Base-by-base conservation (phyloP, 2,329 filamentous ascomycete genomes). In the Colletotrichum karsti region DNA sequence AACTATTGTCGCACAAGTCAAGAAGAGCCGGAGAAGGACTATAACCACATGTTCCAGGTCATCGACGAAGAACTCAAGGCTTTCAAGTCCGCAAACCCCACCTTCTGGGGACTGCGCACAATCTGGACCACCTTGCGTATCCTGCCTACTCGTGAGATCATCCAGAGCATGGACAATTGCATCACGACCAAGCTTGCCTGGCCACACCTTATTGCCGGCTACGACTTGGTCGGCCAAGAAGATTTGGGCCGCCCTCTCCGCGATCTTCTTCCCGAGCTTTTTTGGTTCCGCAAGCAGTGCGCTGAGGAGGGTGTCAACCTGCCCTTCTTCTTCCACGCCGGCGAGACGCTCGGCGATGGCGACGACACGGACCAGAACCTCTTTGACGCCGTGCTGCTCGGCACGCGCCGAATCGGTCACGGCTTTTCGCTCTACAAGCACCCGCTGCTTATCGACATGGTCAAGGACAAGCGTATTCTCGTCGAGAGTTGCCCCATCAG, bases 241-340 rank as follows among this genome's bases (percentile, higher is more conserved):
- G 91, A 94, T 75, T 76, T 83, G 3, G 93, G 93, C 5, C 87
- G 92, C 12, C 84, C 92, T 0, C 86, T 96, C 37, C 84, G 86
- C 44, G 91, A 94, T 72, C 82, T 95, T 5, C 84, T 93, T 0
- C 93, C 93, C 0, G 87, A 95, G 72, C 82, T 97, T 1, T 94
- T 97, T 78, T 96, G 92, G 92, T 97, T 97, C 84, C 89, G 90
- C 71, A 93, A 94, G 76, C 87, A 90, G 71, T 96, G 93, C 77
- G 88, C 87, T 1, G 85, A 92, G 74, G 89, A 92, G 74, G 88
- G 87, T 5, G 86, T 96, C 26, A 87, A 92, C 54, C 90, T 97
- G 20, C 93, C 94, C 2, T 95, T 97, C 82, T 95, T 95, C 83
- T 94, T 97, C 82, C 93, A 96, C 78, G 93, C 93, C 0, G 94